Evolutionary conservation across 306 rosid species (phyloP).

Genomic region (Malus orientalis): DNA sequence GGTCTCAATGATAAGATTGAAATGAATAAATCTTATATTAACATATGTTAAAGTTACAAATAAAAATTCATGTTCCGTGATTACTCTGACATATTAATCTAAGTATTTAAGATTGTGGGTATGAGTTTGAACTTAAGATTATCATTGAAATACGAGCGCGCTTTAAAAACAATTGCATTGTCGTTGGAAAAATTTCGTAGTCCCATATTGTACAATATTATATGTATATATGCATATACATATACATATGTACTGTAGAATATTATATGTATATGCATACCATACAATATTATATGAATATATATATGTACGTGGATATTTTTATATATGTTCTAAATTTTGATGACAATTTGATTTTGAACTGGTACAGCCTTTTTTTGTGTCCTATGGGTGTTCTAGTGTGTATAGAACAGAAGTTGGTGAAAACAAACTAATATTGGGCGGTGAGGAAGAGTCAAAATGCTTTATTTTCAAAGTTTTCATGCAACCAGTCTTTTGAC

Average conservation of each 20-base stretch:
- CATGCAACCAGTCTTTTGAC: neutral
- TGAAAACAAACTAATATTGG: neutral
- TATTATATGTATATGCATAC: neutral
- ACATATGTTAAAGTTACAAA: no score
- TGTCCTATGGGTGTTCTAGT: neutral
- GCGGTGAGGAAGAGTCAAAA: neutral
- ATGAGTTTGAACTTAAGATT: neutral
- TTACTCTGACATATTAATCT: no score
- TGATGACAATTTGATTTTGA: neutral
- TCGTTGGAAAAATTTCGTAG: neutral
- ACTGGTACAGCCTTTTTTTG: neutral
- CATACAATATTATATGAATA: neutral
- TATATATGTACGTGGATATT: no score
- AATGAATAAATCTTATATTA: no score
- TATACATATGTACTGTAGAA: no score
- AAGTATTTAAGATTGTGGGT: no score
- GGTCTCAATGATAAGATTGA: neutral
- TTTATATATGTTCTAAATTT: neutral
- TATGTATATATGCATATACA: no score
- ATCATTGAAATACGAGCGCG: no score
- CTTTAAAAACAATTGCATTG: neutral
- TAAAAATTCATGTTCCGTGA: no score
- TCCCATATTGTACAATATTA: neutral
- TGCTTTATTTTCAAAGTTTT: neutral
- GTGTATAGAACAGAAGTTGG: neutral